Percentiles rank a stretch among this genome's conserved stretches.
Evolutionary conservation across 352 stramenopile genomes (phyloP).

Genomic region (Phytophthora pisi): DNA sequence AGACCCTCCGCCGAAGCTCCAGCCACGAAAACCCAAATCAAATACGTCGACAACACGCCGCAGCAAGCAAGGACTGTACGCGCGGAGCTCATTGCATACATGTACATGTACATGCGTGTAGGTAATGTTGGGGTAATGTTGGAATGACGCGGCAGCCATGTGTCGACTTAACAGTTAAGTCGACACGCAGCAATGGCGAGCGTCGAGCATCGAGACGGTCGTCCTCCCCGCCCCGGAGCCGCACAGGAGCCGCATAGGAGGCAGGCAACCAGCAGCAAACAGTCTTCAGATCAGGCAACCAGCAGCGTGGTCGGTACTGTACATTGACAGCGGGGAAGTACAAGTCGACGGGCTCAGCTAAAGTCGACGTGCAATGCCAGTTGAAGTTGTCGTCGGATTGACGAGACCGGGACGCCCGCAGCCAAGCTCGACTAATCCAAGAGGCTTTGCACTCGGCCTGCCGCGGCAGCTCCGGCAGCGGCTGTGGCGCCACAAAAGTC

Average conservation of each 20-base stretch:
- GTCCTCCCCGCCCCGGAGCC: too few relatives aligned
- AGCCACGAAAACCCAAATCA: background rate
- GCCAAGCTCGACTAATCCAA: constrained; percentile 24
- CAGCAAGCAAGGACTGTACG: background rate
- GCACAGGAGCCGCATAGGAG: too few relatives aligned
- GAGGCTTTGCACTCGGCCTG: constrained; percentile 14
- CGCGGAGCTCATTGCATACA: background rate
- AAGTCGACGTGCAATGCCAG: constrained; percentile 7
- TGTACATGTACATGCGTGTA: background rate
- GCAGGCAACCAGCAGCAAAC: too few relatives aligned
- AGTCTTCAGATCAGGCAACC: background rate
- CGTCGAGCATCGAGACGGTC: too few relatives aligned
- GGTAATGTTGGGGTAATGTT: constrained; percentile 1
- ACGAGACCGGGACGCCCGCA: background rate
- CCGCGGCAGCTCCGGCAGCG: too few relatives aligned
- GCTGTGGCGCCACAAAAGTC: background rate
- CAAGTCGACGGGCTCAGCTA: background rate
- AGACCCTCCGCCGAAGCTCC: background rate
- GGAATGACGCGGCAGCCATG: constrained; percentile 7
- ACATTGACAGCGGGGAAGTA: background rate
- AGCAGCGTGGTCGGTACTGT: background rate
- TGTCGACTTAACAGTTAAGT: constrained; percentile 1
- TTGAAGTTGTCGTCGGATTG: constrained; percentile 36
- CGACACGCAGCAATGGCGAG: background rate
- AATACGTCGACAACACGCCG: background rate